A percentile compares a stretch with the other conserved stretches of the same genome.
Conservation (phyloP, 2,329 filamentous ascomycete genomes). For the Colletotrichum musicola region DNA sequence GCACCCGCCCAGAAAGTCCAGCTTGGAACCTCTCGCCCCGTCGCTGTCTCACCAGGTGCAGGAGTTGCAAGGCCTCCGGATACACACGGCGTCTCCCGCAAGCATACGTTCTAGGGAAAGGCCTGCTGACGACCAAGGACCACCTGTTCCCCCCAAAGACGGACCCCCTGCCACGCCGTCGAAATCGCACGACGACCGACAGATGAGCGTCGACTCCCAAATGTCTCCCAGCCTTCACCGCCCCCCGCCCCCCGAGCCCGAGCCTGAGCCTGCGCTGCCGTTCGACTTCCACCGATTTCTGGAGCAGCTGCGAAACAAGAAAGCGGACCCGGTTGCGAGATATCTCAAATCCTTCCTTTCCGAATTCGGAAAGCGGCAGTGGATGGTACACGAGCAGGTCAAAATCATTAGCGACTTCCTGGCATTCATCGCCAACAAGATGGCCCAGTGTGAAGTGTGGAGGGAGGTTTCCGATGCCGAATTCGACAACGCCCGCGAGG, state of each 20-base stretch:
- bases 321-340: conserved; percentile 96
- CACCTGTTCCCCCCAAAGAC: conserved; percentile 73
- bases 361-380: conserved; percentile 97
- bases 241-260: conserved; percentile 78
- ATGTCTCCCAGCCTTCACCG: conserved; percentile 66
- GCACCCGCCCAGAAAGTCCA: conserved; percentile 88
- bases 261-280: conserved; percentile 85
- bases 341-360: conserved; percentile 94
- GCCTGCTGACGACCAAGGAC: conserved; percentile 60
- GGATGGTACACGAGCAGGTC: conserved; percentile 99
- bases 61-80: conserved; percentile 58
- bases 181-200: conserved; percentile 54
- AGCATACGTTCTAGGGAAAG: conserved; percentile 53
- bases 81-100: conserved; percentile 53
- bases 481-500: conserved; percentile 97
- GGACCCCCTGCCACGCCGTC: conserved; percentile 57
- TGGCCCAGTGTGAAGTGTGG: conserved; percentile 98
- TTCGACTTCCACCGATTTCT: conserved; percentile 99
- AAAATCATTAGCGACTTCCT: conserved; percentile 98
- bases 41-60: conserved; percentile 62
- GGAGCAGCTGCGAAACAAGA: conserved; percentile 94
- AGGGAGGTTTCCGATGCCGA: conserved; percentile 94
- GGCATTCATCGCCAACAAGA: conserved; percentile 97
- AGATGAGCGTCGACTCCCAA: conserved; percentile 49
- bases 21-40: conserved; percentile 78